Evolutionary conservation across 2,329 filamentous ascomycete species (phyloP).

Genomic region (Trichoderma koningiopsis): DNA sequence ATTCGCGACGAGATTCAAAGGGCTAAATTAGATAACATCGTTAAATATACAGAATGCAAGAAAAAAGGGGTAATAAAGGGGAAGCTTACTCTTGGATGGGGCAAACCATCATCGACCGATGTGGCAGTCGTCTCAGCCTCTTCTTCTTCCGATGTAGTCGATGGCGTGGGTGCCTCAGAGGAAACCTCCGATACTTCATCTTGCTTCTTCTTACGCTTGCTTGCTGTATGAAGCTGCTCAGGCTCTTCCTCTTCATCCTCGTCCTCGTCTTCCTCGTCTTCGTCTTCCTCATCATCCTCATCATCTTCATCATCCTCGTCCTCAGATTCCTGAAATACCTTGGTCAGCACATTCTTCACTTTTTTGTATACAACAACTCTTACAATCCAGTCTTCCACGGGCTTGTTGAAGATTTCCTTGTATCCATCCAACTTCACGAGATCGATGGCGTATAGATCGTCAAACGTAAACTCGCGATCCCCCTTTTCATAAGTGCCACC

Average conservation of each 20-base stretch:
- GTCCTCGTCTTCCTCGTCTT: slow-evolving; percentile 57
- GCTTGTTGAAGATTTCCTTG: slow-evolving; percentile 83
- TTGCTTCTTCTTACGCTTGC: slow-evolving; percentile 60
- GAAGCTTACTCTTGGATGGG: slow-evolving; percentile 61
- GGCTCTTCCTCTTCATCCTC: slow-evolving; percentile 56
- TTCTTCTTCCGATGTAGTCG: slow-evolving; percentile 45
- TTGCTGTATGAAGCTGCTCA: slow-evolving; percentile 52
- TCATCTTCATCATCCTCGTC: slow-evolving; percentile 62
- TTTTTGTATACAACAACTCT: slow-evolving; percentile 33
- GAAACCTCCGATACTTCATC: slow-evolving; percentile 46
- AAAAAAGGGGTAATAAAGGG: background rate
- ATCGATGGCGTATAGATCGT: slow-evolving; percentile 91
- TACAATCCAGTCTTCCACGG: slow-evolving; percentile 81
- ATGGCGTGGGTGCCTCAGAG: slow-evolving; percentile 38
- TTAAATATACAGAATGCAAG: background rate
- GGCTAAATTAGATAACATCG: slow-evolving; percentile 54
- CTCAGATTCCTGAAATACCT: slow-evolving; percentile 53
- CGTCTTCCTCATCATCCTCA: slow-evolving; percentile 62
- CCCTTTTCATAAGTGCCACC: slow-evolving; percentile 95
- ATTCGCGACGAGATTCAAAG: slow-evolving; percentile 88
- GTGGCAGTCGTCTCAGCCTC: slow-evolving; percentile 52
- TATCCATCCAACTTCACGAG: slow-evolving; percentile 94
- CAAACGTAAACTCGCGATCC: slow-evolving; percentile 92
- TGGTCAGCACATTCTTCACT: background rate
- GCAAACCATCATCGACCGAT: slow-evolving; percentile 71